A percentile compares a stretch with the other conserved stretches of the same genome.
phyloP scores from a whole-genome alignment of 805 yeast species.

The Zygosaccharomyces gambellarensis region DNA sequence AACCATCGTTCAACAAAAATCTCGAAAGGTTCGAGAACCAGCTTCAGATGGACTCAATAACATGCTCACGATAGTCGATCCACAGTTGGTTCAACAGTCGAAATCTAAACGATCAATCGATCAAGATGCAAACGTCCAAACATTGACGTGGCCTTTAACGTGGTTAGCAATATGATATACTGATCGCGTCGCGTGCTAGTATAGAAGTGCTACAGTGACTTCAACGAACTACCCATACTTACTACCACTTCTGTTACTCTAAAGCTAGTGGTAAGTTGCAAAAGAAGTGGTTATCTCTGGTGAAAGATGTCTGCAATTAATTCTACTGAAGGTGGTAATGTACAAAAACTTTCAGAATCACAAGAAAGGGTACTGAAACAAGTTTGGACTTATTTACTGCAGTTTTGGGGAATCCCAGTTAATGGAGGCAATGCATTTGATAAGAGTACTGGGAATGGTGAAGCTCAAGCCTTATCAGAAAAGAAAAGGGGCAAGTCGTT shows the following conservation, averaged over 20 bases:
- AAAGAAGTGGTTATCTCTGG: not conserved
- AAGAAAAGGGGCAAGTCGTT: constrained; percentile 27
- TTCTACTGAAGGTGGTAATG: constrained; percentile 26
- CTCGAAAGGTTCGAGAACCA: too few relatives aligned
- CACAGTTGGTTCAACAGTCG: not conserved
- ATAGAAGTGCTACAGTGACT: not conserved
- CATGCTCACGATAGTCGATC: not conserved
- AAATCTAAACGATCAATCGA: not conserved
- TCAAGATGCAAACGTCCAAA: not conserved
- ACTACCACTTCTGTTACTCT: not conserved
- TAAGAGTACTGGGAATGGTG: not conserved
- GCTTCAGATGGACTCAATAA: not conserved
- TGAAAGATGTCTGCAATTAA: not conserved
- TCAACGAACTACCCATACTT: not conserved
- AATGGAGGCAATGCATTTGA: constrained; percentile 25
- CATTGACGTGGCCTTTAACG: not conserved
- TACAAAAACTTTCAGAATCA: constrained; percentile 44
- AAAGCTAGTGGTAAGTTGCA: not conserved
- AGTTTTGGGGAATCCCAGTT: constrained; percentile 50
- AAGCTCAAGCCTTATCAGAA: not conserved
- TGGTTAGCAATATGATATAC: not conserved
- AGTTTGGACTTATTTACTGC: constrained; percentile 61
- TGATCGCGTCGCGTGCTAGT: not conserved
- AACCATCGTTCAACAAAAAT: not conserved
- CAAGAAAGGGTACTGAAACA: constrained; percentile 65